Evolutionary conservation across 257 asterid species (phyloP), one percentile per base, ranked within the genome.

Genomic region (Ballota nigra): DNA sequence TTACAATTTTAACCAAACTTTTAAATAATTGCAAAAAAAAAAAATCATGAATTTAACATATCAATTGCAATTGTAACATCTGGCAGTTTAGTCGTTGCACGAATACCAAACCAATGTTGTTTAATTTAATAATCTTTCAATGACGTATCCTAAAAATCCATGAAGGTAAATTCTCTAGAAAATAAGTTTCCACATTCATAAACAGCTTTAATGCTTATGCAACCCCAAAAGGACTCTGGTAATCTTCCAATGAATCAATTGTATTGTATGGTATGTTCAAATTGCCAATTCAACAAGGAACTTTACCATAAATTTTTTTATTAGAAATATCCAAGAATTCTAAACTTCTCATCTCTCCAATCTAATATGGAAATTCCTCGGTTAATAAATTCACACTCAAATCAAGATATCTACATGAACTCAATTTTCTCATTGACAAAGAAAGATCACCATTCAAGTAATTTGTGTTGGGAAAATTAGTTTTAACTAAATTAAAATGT

Each of bases 301-400:
- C 6, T 22, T 65, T 31, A 68, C 98, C 95, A 36, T 85, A 80
- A 57, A 92, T 80, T 68, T 73, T 78, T 74, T 92, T 92, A 3
- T 74, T 78, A 0, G 97, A 86, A 69, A 90, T 71, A 83, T 90
- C 89, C 79, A 90, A 69, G 73, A 76, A 77, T 72, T 83, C 85
- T 8, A 89, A 72, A 78, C 89, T 86, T 67, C 75, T 83, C 96
- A 89, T 83, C 47, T 86, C 91, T 26, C 87, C 91, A 62, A 92
- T 78, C 98, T 97, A 92, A 53, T 84, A 89, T 16, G 94, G 97
- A 43, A 90, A 69, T 12, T 80, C 87, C 19, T 92, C 95, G 0
- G 81, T 63, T 43, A 92, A 80, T 5, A 19, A 70, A 83, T 92
- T 92, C 66, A 61, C 73, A 56, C 85, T 77, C 63, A 88, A 62